Evolutionary conservation across 225 moss, liverwort and hornwort genomes (phyloP).

Genomic region (Rhytidiadelphus loreus): DNA sequence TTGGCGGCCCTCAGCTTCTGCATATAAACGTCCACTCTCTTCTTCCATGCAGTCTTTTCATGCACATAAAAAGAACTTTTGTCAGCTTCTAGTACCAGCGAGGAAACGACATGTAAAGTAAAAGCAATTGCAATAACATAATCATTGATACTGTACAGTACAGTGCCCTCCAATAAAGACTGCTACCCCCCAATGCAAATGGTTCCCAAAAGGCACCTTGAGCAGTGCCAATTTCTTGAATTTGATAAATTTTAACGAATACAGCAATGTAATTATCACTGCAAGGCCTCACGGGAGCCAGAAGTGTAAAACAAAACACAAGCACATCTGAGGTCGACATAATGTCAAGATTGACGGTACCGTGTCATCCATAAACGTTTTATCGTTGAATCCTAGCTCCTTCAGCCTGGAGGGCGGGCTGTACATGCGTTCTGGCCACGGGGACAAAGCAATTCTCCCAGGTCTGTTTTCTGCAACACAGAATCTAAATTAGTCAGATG

Average conservation of each 20-base stretch:
- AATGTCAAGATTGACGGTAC: slow-evolving; percentile 14
- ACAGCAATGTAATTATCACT: background rate
- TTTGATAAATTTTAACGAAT: background rate
- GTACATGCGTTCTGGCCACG: slow-evolving; percentile 66
- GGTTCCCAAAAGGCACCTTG: background rate
- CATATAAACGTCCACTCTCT: slow-evolving; percentile 66
- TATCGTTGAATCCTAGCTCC: slow-evolving; percentile 51
- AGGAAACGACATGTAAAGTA: background rate
- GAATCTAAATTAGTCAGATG: background rate
- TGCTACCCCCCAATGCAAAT: too few species aligned
- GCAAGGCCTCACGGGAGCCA: background rate
- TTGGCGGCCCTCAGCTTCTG: slow-evolving; percentile 56
- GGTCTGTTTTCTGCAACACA: slow-evolving; percentile 44
- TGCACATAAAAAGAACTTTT: background rate
- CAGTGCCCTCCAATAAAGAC: background rate
- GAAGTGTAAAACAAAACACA: background rate
- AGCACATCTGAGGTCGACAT: background rate
- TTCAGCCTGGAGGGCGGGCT: slow-evolving; percentile 55
- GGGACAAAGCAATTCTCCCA: slow-evolving; percentile 29
- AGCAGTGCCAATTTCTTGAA: background rate
- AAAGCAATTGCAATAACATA: background rate
- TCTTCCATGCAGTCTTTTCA: slow-evolving; percentile 57
- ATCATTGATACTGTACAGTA: background rate
- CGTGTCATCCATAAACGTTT: slow-evolving; percentile 56
- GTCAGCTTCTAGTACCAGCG: background rate